phyloP scores from a whole-genome alignment of 164 flowering plant genomes.

The Warburgia ugandensis region DNA sequence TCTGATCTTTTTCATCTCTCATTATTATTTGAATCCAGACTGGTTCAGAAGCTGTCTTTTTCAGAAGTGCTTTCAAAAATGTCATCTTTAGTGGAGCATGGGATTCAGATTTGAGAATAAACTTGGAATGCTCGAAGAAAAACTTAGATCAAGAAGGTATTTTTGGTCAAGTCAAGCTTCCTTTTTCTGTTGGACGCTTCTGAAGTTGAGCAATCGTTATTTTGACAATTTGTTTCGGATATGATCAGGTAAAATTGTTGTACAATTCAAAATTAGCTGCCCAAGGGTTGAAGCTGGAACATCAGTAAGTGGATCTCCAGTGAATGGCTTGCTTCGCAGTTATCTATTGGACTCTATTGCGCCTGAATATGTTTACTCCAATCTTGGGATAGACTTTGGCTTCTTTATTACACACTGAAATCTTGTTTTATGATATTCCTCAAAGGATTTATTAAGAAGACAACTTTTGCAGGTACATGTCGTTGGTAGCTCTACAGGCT shows the following conservation, averaged over 20 bases:
- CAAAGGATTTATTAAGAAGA: too few relatives aligned
- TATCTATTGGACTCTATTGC: too few relatives aligned
- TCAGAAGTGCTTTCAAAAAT: conserved; percentile 82
- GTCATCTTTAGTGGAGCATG: conserved; percentile 59
- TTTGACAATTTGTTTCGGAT: too few relatives aligned
- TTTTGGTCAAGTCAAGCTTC: background rate
- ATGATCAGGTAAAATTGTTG: conserved; percentile 50
- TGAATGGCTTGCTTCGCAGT: too few relatives aligned
- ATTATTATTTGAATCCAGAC: conserved; percentile 36
- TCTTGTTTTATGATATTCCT: too few relatives aligned
- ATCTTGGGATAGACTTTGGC: too few relatives aligned
- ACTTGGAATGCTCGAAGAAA: conserved; percentile 28
- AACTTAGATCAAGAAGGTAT: conserved; percentile 44
- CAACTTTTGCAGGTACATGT: conserved; percentile 62
- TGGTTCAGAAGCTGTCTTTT: conserved; percentile 69
- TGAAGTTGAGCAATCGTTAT: background rate
- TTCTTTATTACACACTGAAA: too few relatives aligned
- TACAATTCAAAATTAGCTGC: conserved; percentile 81
- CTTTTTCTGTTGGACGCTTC: too few relatives aligned
- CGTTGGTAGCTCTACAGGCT: conserved; percentile 48
- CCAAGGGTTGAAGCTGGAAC: conserved; percentile 58
- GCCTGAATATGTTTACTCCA: too few relatives aligned
- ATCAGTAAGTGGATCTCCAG: conserved; percentile 37
- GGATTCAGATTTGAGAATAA: conserved; percentile 29
- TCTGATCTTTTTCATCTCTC: background rate